Percentiles rank a stretch among this genome's conserved stretches.
These are phyloP conservation scores for Phialophora chinensis DNA, from an alignment of 2,329 filamentous ascomycete genomes.

Conservation along the genomic window DNA sequence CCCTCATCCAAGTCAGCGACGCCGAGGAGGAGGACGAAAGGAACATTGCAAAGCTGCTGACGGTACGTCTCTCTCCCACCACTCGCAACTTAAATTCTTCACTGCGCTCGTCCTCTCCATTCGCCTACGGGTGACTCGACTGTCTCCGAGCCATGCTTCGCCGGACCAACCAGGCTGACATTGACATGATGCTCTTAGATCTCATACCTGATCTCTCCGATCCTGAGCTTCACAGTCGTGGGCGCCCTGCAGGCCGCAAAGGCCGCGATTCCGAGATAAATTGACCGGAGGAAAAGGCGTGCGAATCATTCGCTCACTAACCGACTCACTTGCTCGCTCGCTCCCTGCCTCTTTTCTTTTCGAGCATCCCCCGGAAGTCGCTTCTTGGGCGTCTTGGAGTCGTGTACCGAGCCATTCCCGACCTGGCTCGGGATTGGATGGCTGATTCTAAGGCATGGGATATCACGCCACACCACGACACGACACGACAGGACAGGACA, in stretches of 20 bases:
- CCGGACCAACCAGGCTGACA: not conserved
- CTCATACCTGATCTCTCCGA: conserved; percentile 34
- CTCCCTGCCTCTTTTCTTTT: not conserved
- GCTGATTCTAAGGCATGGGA: not conserved
- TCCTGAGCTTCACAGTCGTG: conserved; percentile 35
- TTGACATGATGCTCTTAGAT: conserved; percentile 13
- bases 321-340: not conserved
- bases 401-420: not conserved
- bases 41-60: conserved; percentile 59
- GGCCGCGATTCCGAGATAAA: conserved; percentile 23
- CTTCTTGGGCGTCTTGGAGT: not conserved
- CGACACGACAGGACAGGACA: too few relatives aligned
- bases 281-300: not conserved
- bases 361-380: not conserved
- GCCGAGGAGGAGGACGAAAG: conserved; percentile 57
- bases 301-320: not conserved
- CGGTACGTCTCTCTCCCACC: conserved; percentile 14
- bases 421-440: not conserved
- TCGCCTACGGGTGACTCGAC: not conserved
- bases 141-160: not conserved
- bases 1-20: conserved; percentile 52
- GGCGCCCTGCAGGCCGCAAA: conserved; percentile 28
- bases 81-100: too few relatives aligned
- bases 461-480: not conserved
- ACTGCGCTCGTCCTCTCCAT: not conserved